Evolutionary conservation across 148 eudicot species (phyloP), one percentile per base, ranked within the genome.

Genomic region (Amaranthus cruentus): DNA sequence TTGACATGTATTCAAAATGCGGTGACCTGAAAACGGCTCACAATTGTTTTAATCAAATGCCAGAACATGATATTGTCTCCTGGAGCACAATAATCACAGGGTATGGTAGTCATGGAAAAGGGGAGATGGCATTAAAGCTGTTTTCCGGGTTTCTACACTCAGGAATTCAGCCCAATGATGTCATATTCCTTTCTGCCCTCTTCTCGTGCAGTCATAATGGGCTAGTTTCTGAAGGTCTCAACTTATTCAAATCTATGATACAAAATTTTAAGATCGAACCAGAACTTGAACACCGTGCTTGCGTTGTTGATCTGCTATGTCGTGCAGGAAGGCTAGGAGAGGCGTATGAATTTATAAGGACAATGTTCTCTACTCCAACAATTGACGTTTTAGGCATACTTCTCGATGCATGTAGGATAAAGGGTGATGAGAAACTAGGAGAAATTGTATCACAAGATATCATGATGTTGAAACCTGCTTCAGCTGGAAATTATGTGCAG

Each of bases 1-100:
- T 94, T 21, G 98, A 94, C 81, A 94, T 94, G 98, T 94, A 94
- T 75, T 87, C 84, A 15, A 94, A 94, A 82, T 91, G 98, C 70
- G 98, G 98, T 15, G 86, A 89, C 78, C 62, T 89, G 9, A 75
- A 80, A 47, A 81, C 76, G 9, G 93, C 98, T 76, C 84, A 75
- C 65, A 87, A 69, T 69, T 88, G 92, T 72, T 94, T 91, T 69
- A 76, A 89, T 65, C 70, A 80, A 71, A 88, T 89, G 88, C 73
- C 85, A 46, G 74, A 86, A 59, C 90, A 83, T 47, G 98, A 94
- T 73, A 60, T 83, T 52, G 89, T 94, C 52, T 84, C 96, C 6
- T 94, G 97, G 95, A 85, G 91, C 80, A 81, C 90, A 38, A 84
- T 94, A 46, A 89, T 94, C 63, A 66, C 88, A 61, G 97, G 92